Base-by-base conservation (phyloP, 805 yeast species). In the Candida stauntonica region DNA sequence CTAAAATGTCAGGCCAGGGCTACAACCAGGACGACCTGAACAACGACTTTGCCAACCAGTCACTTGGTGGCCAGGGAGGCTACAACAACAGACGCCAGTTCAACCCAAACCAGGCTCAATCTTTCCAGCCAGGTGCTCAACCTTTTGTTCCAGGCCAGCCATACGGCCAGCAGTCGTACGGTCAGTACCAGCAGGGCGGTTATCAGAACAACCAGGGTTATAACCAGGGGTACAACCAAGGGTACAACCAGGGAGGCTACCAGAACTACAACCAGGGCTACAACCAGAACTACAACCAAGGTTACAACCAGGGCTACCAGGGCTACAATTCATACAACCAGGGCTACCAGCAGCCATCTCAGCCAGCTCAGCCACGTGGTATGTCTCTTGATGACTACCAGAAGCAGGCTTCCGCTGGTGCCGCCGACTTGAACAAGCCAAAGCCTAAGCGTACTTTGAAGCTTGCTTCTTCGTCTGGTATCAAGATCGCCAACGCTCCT, bases 331-430 rank as follows among this genome's bases (percentile, higher is more conserved):
- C 26, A 33, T n/a, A 51, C 42, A 41, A 48, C 52, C 46, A 48
- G 35, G n/a, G n/a, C n/a, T n/a, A n/a, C n/a, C n/a, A n/a, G n/a
- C 54, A 51, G 37, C 54, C 47, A 40, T 51, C 41, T 20, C 60
- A 52, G 41, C 48, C 57, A 32, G 46, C 46, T 26, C 61, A 60
- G 43, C 60, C 54, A 42, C 69, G 68, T 52, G 81, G 79, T 45
- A 79, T 86, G 86, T 74, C 89, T 28, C 70, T 86, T 52, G 94
- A 87, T 38, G 95, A 86, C 49, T 86, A 78, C 66, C 81, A 84
- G 58, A 81, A 81, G 58, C 85, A 80, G 48, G 38, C 41, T 29
- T 46, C 62, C 13, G 43, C 65, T 53, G 52, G 60, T 9, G 26
- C 38, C 7, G 36, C 44, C 15, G 39, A 38, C 35, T 32, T 31